Evolutionary conservation across 116 monocot genomes (phyloP).

Genomic region (Trichopus zeylanicus): DNA sequence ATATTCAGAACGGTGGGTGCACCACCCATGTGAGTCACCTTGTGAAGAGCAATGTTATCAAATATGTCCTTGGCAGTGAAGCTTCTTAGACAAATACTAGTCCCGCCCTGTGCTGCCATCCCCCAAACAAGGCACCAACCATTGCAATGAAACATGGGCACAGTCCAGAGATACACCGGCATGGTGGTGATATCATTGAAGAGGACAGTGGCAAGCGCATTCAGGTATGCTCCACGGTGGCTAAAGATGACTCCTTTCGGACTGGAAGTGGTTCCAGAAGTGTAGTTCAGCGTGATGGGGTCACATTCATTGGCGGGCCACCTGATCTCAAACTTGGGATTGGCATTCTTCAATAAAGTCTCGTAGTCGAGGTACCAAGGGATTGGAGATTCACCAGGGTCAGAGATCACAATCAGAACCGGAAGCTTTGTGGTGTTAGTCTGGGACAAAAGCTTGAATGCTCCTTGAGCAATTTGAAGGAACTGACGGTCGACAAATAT

Average conservation of each 20-base stretch:
- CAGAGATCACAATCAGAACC: conserved; percentile 28
- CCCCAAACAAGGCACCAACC: conserved; percentile 85
- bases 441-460: conserved; percentile 30
- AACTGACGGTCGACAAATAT: conserved; percentile 53
- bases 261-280: conserved; percentile 82
- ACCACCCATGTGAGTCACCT: conserved; percentile 69
- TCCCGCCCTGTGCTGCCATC: conserved; percentile 61
- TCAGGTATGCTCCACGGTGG: conserved; percentile 67
- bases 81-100: conserved; percentile 55
- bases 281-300: conserved; percentile 68
- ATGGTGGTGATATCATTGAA: conserved; percentile 30
- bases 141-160: conserved; percentile 90
- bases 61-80: conserved; percentile 46
- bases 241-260: conserved; percentile 84
- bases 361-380: conserved; percentile 38
- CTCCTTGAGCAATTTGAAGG: conserved; percentile 32
- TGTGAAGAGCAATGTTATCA: conserved; percentile 31
- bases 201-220: conserved; percentile 46
- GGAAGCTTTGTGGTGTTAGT: conserved; percentile 14
- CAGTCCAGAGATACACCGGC: conserved; percentile 68
- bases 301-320: conserved; percentile 71
- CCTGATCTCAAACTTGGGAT: conserved; percentile 34
- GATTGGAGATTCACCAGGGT: conserved; percentile 1
- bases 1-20: conserved; percentile 76
- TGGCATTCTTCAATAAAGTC: conserved; percentile 22